A percentile compares a stretch with the other conserved stretches of the same genome.
Conservation (phyloP, 2,329 filamentous ascomycete species). For the Plectosphaerella cucumerina region DNA sequence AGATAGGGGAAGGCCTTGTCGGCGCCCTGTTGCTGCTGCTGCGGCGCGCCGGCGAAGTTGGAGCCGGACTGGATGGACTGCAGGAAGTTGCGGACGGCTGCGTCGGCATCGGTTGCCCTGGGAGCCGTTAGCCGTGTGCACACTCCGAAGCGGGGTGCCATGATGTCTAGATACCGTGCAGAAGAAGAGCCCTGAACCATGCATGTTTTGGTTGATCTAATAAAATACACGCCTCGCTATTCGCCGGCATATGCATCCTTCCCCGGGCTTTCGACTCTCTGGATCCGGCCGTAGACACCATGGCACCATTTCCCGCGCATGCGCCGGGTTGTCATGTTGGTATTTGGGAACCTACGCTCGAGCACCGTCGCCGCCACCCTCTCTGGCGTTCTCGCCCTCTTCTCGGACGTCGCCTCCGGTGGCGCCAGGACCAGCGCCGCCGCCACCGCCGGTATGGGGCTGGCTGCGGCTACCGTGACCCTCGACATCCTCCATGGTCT, state of each 20-base stretch:
- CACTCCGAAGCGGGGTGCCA: not conserved
- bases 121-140: not conserved
- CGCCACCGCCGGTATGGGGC: constrained; percentile 59
- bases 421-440: constrained; percentile 79
- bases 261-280: not conserved
- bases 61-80: constrained; percentile 67
- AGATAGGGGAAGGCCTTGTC: constrained; percentile 75
- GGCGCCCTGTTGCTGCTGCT: constrained; percentile 22
- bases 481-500: constrained; percentile 76
- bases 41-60: constrained; percentile 26
- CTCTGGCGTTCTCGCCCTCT: constrained; percentile 82
- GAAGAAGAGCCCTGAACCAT: constrained; percentile 3
- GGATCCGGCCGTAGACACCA: not conserved
- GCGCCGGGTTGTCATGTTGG: not conserved
- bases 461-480: constrained; percentile 56
- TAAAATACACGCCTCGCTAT: not conserved
- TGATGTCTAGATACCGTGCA: constrained; percentile 2
- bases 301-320: not conserved
- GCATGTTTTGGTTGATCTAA: constrained; percentile 2
- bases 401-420: constrained; percentile 89
- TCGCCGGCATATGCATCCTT: not conserved
- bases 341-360: constrained; percentile 86
- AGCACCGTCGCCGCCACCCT: constrained; percentile 93
- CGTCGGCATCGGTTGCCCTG: constrained; percentile 57
- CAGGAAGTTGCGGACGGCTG: constrained; percentile 83